Base-by-base conservation (phyloP, 129 eudicot species). In the Tanacetum coccineum region DNA sequence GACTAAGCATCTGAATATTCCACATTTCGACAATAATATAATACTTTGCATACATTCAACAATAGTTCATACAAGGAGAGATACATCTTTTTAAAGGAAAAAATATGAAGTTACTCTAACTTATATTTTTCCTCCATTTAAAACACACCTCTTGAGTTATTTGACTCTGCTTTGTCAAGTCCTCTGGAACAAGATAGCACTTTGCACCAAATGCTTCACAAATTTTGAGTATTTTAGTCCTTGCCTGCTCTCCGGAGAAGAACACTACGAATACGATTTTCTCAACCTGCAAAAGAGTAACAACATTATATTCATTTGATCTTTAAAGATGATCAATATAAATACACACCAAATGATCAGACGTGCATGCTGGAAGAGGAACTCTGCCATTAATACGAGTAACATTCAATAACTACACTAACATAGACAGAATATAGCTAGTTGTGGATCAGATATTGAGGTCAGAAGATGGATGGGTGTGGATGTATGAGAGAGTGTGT, bases 161-260 rank as follows among this genome's bases (percentile, higher is more conserved):
- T 75, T 93, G 96, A 80, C 84, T 88, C 81, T 88, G 88, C 62
- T 84, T 82, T 78, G 81, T 89, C 28, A 82, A 17, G 72, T 93
- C 96, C 57, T 93, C 96, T 59, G 99, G 99, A 63, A 89, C 90
- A 55, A 96, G 99, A 74, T 93, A 93, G 76, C 96, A 93, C 70
- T 80, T 93, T 54, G 99, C 99, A 30, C 96, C 96, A 84, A 93
- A 93, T 59, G 99, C 95, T 82, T 86, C 99, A 79, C 99, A 93
- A 26, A 93, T 93, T 84, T 84, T 93, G 69, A 86, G 80, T 71
- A 93, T 86, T 78, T 93, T 93, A 67, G 86, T 84, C 76, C 74
- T 86, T 18, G 99, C 99, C 78, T 89, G 99, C 83, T 93, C 98
- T 40, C 98, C 98, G 0, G 98, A 93, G 83, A 93, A 93, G 86